A percentile compares a stretch with the other conserved stretches of the same genome.
These are phyloP conservation scores for Chalara sp. DNA, from an alignment of 2,329 filamentous ascomycete species.

Conservation along the genomic window DNA sequence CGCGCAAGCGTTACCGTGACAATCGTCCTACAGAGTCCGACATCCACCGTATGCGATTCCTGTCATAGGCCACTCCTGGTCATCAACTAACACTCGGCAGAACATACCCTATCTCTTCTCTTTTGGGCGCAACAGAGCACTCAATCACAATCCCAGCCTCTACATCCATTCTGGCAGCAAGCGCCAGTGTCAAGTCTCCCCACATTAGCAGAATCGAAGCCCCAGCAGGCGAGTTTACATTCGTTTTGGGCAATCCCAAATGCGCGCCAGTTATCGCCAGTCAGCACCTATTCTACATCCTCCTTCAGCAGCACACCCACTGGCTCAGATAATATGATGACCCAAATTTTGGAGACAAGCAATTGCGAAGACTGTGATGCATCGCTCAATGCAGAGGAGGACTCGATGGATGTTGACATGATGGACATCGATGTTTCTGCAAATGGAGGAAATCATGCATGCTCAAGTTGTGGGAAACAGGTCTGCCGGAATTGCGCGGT, in stretches of 20 bases:
- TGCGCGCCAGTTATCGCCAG: constrained; percentile 26
- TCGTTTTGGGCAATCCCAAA: constrained; percentile 52
- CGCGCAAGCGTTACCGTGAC: constrained; percentile 54
- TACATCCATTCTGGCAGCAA: constrained; percentile 12
- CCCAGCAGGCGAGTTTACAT: constrained; percentile 47
- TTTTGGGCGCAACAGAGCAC: constrained; percentile 45
- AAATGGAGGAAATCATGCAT: constrained; percentile 29
- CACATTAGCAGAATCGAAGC: constrained; percentile 4
- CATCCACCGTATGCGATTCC: constrained; percentile 21
- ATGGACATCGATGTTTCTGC: constrained; percentile 32
- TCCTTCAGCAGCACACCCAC: no score
- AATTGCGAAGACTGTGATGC: constrained; percentile 50
- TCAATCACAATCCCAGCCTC: constrained; percentile 19
- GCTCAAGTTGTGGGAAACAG: constrained; percentile 44
- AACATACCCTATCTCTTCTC: constrained; percentile 49
- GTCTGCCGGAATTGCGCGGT: constrained; percentile 55
- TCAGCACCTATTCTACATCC: constrained; percentile 10
- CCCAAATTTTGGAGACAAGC: constrained; percentile 22
- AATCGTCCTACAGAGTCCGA: constrained; percentile 49
- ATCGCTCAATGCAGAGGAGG: constrained; percentile 26
- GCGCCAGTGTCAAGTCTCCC: constrained; percentile 13
- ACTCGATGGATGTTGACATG: constrained; percentile 35
- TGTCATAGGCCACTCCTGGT: not conserved
- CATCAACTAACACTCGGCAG: constrained; percentile 11
- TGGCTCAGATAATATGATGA: constrained; percentile 1